phyloP scores from a whole-genome alignment of 2,329 filamentous ascomycete species.

The Didymella glomerata region DNA sequence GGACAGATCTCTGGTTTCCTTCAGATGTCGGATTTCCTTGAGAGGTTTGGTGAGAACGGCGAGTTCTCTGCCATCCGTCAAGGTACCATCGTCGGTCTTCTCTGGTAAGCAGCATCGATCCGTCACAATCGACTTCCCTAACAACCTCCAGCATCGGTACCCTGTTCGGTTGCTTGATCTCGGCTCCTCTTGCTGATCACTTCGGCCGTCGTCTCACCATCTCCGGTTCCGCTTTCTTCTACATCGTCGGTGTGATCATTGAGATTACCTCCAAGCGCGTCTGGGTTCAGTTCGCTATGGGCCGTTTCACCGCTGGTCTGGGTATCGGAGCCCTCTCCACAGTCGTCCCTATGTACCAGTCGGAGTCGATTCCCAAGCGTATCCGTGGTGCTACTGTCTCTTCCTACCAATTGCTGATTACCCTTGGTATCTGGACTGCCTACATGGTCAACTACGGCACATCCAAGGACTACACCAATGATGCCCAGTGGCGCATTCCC shows the following conservation, averaged over 20 bases:
- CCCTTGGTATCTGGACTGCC: conserved; percentile 68
- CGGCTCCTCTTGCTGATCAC: conserved; percentile 66
- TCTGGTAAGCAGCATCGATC: conserved; percentile 35
- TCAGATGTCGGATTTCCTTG: conserved; percentile 47
- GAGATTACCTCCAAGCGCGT: conserved; percentile 66
- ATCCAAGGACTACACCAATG: conserved; percentile 56
- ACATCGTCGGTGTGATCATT: conserved; percentile 70
- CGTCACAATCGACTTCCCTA: conserved; percentile 4
- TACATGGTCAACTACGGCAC: conserved; percentile 68
- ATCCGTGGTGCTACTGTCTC: conserved; percentile 70
- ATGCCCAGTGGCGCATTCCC: conserved; percentile 70
- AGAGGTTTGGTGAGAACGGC: conserved; percentile 45
- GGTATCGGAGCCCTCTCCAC: conserved; percentile 72
- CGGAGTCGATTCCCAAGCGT: conserved; percentile 70
- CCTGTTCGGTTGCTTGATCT: conserved; percentile 72
- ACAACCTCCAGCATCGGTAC: conserved; percentile 64
- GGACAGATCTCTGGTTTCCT: conserved; percentile 46
- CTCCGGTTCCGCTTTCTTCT: conserved; percentile 67
- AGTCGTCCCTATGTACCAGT: conserved; percentile 68
- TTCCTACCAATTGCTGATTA: conserved; percentile 74
- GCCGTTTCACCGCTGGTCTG: conserved; percentile 70
- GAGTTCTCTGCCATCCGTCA: conserved; percentile 45
- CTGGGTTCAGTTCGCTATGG: conserved; percentile 71
- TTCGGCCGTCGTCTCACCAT: conserved; percentile 70
- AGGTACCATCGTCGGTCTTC: conserved; percentile 49